A percentile compares a stretch with the other conserved stretches of the same genome.
These are phyloP conservation scores for Mortierella sp. DNA, from an alignment of 371 early-diverging fungal genomes.

Conservation along the genomic window DNA sequence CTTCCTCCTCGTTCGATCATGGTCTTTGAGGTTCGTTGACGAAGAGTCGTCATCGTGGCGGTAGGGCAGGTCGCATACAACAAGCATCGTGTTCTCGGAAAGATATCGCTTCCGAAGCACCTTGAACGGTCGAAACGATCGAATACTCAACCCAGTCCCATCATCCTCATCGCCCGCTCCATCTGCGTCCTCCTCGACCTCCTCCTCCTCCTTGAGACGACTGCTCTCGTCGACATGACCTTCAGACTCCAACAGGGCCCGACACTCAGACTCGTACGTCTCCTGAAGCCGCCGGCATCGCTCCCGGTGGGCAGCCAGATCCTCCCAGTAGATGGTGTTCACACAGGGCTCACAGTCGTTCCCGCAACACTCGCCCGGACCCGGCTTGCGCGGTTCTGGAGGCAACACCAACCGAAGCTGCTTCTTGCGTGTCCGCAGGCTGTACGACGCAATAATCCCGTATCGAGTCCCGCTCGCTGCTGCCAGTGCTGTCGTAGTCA, in stretches of 20 bases:
- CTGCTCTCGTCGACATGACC: background rate
- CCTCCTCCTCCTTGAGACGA: background rate
- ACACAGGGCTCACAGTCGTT: constrained; percentile 53
- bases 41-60: background rate
- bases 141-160: constrained; percentile 21
- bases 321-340: constrained; percentile 50
- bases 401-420: constrained; percentile 29
- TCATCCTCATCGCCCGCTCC: background rate
- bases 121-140: constrained; percentile 41
- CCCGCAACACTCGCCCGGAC: constrained; percentile 54
- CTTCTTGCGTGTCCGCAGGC: constrained; percentile 27
- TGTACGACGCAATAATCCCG: constrained; percentile 37
- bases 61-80: constrained; percentile 37
- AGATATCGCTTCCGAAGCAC: constrained; percentile 29
- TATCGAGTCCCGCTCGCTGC: no score
- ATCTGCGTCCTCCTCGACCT: no score
- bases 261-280: constrained; percentile 24
- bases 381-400: constrained; percentile 40
- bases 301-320: constrained; percentile 22
- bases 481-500: background rate
- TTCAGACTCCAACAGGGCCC: background rate
- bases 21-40: background rate
- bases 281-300: constrained; percentile 9
- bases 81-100: constrained; percentile 24
- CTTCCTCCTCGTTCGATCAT: background rate